Conservation (phyloP, 2,329 filamentous ascomycete genomes). For the Orbilia blumenaviensis region DNA sequence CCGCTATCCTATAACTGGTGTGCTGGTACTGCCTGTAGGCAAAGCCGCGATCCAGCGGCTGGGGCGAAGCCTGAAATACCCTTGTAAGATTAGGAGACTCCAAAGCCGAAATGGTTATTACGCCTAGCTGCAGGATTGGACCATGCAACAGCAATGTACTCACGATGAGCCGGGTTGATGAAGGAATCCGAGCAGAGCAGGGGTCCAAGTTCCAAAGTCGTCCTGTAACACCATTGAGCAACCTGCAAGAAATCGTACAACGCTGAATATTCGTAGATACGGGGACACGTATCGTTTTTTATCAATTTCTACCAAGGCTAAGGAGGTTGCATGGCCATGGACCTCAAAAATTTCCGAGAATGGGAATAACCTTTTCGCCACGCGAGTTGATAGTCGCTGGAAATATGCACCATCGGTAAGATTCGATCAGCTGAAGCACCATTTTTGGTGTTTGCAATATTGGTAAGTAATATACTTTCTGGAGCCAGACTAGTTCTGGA, state of each 20-base stretch:
- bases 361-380: conserved; percentile 37
- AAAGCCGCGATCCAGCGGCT: too few species aligned
- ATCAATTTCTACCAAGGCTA: background rate
- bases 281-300: background rate
- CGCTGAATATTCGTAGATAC: background rate
- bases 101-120: background rate
- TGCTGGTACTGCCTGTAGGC: too few species aligned
- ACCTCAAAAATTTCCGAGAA: background rate
- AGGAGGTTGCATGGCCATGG: background rate
- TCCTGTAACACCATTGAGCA: background rate
- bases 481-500: too few species aligned
- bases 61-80: background rate
- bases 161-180: background rate
- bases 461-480: too few species aligned
- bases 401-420: background rate
- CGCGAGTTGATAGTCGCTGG: background rate
- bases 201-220: background rate
- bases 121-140: background rate
- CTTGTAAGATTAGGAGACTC: background rate
- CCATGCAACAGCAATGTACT: background rate
- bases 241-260: background rate
- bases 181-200: background rate
- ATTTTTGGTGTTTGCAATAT: background rate
- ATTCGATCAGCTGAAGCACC: background rate
- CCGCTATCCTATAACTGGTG: too few species aligned